Evolutionary conservation across 495 filamentous ascomycete genomes (phyloP).

Genomic region (Aspergillus haitiensis): DNA sequence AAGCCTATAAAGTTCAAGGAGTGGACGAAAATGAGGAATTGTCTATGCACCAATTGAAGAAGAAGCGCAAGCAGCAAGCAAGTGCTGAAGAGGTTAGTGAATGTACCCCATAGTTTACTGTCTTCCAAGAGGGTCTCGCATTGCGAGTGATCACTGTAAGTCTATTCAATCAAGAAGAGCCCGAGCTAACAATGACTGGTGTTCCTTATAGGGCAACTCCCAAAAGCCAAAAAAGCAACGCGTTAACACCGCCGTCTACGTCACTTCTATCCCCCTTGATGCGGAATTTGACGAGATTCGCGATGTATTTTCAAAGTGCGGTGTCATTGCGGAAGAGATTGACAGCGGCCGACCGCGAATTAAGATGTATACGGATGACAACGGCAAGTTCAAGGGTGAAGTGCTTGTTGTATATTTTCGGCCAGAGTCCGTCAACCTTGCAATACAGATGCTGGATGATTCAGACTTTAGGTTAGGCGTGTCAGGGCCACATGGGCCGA

Average conservation of each 20-base stretch:
- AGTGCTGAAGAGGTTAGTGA: slow-evolving; percentile 60
- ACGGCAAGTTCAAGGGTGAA: slow-evolving; percentile 88
- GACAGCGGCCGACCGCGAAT: slow-evolving; percentile 82
- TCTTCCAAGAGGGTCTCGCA: neutral
- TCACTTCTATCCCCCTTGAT: slow-evolving; percentile 81
- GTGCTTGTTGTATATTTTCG: slow-evolving; percentile 92
- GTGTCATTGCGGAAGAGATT: slow-evolving; percentile 92
- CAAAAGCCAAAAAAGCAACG: slow-evolving; percentile 63
- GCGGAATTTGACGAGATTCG: slow-evolving; percentile 75
- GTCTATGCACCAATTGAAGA: slow-evolving; percentile 60
- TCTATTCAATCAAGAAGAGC: neutral
- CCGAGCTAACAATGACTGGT: neutral
- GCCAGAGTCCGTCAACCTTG: slow-evolving; percentile 82
- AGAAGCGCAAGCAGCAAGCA: slow-evolving; percentile 64
- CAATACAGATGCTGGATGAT: slow-evolving; percentile 90
- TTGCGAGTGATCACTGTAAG: neutral
- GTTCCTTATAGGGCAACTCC: slow-evolving; percentile 28
- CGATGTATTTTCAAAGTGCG: slow-evolving; percentile 80
- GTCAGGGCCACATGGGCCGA: slow-evolving; percentile 55
- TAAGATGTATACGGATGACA: slow-evolving; percentile 85
- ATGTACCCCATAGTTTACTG: neutral
- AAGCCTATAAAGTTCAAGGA: slow-evolving; percentile 68
- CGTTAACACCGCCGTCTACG: slow-evolving; percentile 87
- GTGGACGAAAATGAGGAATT: slow-evolving; percentile 63
- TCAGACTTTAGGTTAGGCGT: slow-evolving; percentile 72